phyloP scores from a whole-genome alignment of 2,329 filamentous ascomycete species.

The Colletotrichum musicola region DNA sequence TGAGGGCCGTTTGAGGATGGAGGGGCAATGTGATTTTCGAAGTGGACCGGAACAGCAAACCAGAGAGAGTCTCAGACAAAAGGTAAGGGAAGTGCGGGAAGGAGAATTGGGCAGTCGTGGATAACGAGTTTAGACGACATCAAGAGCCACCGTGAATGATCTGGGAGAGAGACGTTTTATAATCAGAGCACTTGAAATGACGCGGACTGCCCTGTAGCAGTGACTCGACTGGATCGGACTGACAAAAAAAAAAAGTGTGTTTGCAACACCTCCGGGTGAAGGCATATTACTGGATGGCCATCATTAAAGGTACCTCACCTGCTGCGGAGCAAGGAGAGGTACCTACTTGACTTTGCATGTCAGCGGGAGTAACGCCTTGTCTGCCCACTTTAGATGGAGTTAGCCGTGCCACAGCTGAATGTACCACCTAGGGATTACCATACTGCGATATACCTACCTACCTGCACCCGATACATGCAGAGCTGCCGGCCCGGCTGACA shows the following conservation, averaged over 20 bases:
- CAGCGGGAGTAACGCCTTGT: no score
- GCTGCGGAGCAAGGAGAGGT: no score
- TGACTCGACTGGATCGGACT: conserved; percentile 3
- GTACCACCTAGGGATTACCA: no score
- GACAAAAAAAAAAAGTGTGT: conserved; percentile 29
- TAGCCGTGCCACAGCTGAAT: no score
- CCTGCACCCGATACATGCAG: no score
- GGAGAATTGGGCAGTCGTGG: not conserved
- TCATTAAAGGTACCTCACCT: no score
- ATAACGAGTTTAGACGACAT: not conserved
- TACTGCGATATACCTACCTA: no score
- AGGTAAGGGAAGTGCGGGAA: not conserved
- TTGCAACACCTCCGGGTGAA: not conserved
- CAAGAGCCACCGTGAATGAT: not conserved
- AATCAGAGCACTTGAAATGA: conserved; percentile 22
- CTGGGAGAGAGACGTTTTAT: conserved; percentile 27
- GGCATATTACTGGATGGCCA: not conserved
- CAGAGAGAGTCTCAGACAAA: not conserved
- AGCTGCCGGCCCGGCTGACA: no score
- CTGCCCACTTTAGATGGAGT: no score
- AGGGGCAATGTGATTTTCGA: conserved; percentile 31
- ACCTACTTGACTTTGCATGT: no score
- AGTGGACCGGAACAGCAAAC: conserved; percentile 9
- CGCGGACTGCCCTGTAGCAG: conserved; percentile 23
- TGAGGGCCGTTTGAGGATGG: conserved; percentile 2